Evolutionary conservation across 768 basidiomycete species (phyloP), one percentile per base, ranked within the genome.

Genomic region (Rickenella mellea): DNA sequence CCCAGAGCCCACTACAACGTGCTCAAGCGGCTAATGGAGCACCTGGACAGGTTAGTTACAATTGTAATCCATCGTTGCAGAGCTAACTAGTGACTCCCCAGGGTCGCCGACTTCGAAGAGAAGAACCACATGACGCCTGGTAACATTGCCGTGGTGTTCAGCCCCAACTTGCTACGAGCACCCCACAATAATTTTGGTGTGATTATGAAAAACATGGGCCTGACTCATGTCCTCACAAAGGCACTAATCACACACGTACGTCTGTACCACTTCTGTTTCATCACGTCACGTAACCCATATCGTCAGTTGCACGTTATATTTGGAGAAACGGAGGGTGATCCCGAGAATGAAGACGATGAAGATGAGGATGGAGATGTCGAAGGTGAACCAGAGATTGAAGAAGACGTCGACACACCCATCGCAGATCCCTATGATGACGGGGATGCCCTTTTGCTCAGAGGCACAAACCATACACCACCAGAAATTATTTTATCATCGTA

Each of bases 121-220:
- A 73, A 79, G 38, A 92, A 90, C 51, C 88, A 91, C 46, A 92
- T 92, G 89, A 86, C 83, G 2, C 79, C 85, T 1, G 81, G 89
- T 49, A 79, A 83, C 6, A 68, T 92, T 3, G 81, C 89, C 0
- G 88, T 89, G 40, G 86, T 90, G 14, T 89, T 90, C 60, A 84
- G 84, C 47, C 86, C 84, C 5, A 88, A 86, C 54, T 60, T 89
- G 36, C 56, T 87, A 40, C 78, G 85, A 15, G 80, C 84, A 3
- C 83, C 83, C 2, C 77, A 82, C 54, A 84, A 83, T 46, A 81
- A 86, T 55, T 82, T 87, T 59, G 76, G 72, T 9, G 69, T 82
- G 60, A 82, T 87, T 51, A 68, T 88, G 46, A 73, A 80, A 42
- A 87, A 88, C 51, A 88, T 90, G 85, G 78, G 78, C 12, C 65